phyloP scores from a whole-genome alignment of 2,329 filamentous ascomycete species.

The Trichoderma sp. region DNA sequence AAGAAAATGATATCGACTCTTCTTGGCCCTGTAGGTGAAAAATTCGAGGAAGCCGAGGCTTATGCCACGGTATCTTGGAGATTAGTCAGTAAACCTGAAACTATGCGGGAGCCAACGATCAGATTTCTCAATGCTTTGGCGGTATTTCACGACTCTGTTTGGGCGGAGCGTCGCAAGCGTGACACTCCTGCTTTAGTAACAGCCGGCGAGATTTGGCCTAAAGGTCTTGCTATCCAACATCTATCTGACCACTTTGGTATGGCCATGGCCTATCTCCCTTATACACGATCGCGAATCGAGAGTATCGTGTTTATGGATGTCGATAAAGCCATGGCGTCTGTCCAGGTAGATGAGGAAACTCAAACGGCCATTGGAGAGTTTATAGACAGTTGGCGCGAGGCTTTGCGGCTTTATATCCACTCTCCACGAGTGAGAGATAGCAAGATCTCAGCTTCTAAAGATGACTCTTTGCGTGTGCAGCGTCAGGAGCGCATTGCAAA shows the following conservation, averaged over 20 bases:
- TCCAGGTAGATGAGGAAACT: neutral
- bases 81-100: neutral
- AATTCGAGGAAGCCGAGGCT: neutral
- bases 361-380: conserved; percentile 1
- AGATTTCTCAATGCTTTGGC: conserved; percentile 14
- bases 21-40: neutral
- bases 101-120: neutral
- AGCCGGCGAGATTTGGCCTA: conserved; percentile 9
- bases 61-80: neutral
- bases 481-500: conserved; percentile 5
- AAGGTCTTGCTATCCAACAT: conserved; percentile 16
- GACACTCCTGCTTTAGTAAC: conserved; percentile 16
- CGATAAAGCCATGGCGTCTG: neutral
- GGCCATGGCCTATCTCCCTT: neutral
- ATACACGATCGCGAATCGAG: conserved; percentile 7
- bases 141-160: neutral
- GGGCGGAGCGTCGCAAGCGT: neutral
- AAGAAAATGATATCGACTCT: neutral
- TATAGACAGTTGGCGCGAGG: conserved; percentile 15
- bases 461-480: neutral
- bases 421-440: neutral
- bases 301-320: neutral
- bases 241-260: neutral
- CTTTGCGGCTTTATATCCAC: conserved; percentile 13
- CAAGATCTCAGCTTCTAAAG: neutral